phyloP scores from a whole-genome alignment of 129 eudicot species.

The Solidago caesia region DNA sequence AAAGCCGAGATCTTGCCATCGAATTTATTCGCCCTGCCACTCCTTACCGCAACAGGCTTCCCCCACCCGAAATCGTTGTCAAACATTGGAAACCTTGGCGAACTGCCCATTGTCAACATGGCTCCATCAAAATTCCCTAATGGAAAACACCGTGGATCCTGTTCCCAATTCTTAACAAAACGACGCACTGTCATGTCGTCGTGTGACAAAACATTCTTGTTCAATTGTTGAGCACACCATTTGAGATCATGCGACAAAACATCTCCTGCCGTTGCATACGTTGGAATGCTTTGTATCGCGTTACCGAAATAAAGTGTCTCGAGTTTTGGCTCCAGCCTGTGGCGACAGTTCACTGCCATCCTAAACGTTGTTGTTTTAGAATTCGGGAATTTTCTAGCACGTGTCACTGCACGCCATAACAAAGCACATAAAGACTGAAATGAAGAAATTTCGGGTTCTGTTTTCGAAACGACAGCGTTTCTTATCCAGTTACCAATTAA shows the following conservation, averaged over 20 bases:
- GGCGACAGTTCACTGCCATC: slow-evolving; percentile 94
- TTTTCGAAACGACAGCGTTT: slow-evolving; percentile 37
- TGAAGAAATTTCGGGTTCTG: slow-evolving; percentile 60
- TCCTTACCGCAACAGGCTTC: slow-evolving; percentile 67
- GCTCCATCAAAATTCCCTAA: slow-evolving; percentile 89
- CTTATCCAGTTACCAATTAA: slow-evolving; percentile 41
- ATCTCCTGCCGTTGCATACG: slow-evolving; percentile 64
- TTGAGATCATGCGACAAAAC: slow-evolving; percentile 51
- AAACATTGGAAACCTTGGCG: slow-evolving; percentile 88
- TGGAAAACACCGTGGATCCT: slow-evolving; percentile 74
- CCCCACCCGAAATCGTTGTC: slow-evolving; percentile 97
- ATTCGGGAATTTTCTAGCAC: slow-evolving; percentile 61
- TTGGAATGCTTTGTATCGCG: slow-evolving; percentile 85
- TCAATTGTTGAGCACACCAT: slow-evolving; percentile 85
- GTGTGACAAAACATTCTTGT: slow-evolving; percentile 57
- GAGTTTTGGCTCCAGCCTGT: slow-evolving; percentile 82
- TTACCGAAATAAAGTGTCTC: slow-evolving; percentile 67
- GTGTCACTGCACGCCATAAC: slow-evolving; percentile 81
- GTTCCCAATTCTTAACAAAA: slow-evolving; percentile 63
- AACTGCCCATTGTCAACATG: slow-evolving; percentile 89
- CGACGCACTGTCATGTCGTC: slow-evolving; percentile 55
- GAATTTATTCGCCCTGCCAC: slow-evolving; percentile 86
- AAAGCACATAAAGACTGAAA: slow-evolving; percentile 76
- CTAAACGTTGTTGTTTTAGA: slow-evolving; percentile 75
- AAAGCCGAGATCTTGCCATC: slow-evolving; percentile 93